Base-by-base conservation (phyloP, 768 basidiomycete genomes). In the Hortiboletus campestris region DNA sequence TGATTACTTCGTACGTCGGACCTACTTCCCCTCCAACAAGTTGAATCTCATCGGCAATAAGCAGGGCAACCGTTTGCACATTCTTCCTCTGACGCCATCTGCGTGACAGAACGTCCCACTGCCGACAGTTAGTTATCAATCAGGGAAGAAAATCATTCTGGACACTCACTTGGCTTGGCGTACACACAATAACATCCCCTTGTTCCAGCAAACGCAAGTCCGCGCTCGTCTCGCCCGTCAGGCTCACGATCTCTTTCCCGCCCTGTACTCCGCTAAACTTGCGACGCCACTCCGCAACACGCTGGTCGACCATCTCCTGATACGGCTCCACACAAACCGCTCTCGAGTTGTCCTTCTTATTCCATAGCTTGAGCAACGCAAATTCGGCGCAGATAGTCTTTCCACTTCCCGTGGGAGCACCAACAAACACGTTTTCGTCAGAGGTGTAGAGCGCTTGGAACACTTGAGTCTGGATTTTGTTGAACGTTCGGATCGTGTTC, bases 331-430 rank as follows among this genome's bases (percentile, higher is more conserved):
- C 88, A 68, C 96, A 98, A 3, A 98, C 93, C 0, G 95, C 95
- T 17, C 94, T 79, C 19, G 83, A 81, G 43, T 86, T 80, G 57
- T 94, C 88, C 6, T 78, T 76, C 71, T 92, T 92, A 46, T 91
- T 91, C 97, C 97, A 99, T 0, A 99, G 72, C n/a, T 94, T 84
- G 46, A 99, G 76, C 14, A 99, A 76, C 0, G 97, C 97, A 57
- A 98, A 96, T 70, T 99, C 97, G 0, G 95, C 97, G 61, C 94
- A 96, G 40, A 98, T 89, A 0, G 96, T 98, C 80, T 99, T 98
- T 13, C 97, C 96, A 48, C 90, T 93, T 22, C 97, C 96, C 0
- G 97, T 94, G 0, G 97, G 96, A 0, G 96, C 97, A 19, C 94
- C 95, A 53, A 99, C 86, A 67, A 98, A 95, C 40, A 96, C 88